Base-by-base conservation (phyloP, 192 early-diverging fungal genomes). In the Backusella westeae region DNA sequence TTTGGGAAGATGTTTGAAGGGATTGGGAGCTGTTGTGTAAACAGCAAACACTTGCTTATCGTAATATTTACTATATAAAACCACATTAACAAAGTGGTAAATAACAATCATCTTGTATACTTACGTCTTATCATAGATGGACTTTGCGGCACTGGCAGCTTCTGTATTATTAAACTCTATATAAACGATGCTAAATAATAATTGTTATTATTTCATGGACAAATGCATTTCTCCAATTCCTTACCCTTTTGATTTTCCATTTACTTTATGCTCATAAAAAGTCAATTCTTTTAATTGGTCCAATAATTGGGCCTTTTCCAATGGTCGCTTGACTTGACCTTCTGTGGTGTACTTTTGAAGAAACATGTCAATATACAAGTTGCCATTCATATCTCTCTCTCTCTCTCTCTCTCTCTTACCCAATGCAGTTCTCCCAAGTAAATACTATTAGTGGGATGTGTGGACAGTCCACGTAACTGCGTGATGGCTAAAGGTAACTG, bases 201-300 rank as follows among this genome's bases (percentile, higher is more conserved):
- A 29, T 26, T 1, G 21, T 29, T 63, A 3, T 32, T 32, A 32
- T 32, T 32, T 32, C 32, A 32, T 32, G 32, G 32, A 32, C 32
- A 32, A 32, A 32, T 32, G 32, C 32, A 32, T 32, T 32, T 32
- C 32, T 32, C 32, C 32, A 32, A 32, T 32, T 32, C 32, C 8
- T 38, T 80, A 83, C 74, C 90, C 90, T 78, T 85, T 73, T 78
- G 89, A 90, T 85, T 91, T 91, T 42, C 90, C 90, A 70, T 91
- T 91, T 8, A 87, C 83, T 81, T 90, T 90, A 73, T 88, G 86
- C 65, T 91, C 90, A 67, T 86, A 83, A 66, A 91, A 91, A 26
- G 87, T 85, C 17, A 88, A 69, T 21, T 89, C 87, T 15, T 79
- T 76, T n/a, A 90, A 59, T 32, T 89, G 81, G 32, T 79, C 76